These are phyloP conservation scores for Ceratorhiza oryzae-sativae DNA, from an alignment of 1,284 basidiomycete species.

Conservation along the genomic window DNA sequence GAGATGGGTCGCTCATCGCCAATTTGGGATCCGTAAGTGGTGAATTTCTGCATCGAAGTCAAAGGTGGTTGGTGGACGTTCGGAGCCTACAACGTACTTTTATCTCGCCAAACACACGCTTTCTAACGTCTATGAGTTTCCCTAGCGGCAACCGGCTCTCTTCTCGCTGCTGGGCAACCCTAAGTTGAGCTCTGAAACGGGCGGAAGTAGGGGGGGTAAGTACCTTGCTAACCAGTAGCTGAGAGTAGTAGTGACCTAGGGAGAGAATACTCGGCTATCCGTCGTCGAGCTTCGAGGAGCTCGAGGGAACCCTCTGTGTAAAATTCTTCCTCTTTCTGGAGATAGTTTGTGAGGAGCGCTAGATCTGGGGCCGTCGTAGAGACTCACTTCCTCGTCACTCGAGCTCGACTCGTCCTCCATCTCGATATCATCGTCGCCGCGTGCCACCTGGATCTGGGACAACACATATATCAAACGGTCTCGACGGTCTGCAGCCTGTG, in stretches of 20 bases:
- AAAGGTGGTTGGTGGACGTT: slow-evolving; percentile 24
- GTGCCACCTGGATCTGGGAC: slow-evolving; percentile 85
- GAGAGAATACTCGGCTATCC: slow-evolving; percentile 90
- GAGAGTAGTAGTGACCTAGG: slow-evolving; percentile 76
- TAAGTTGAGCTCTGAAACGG: slow-evolving; percentile 82
- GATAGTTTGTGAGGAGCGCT: slow-evolving; percentile 9
- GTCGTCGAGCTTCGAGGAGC: slow-evolving; percentile 81
- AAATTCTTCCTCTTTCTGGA: slow-evolving; percentile 86
- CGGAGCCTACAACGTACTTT: slow-evolving; percentile 65
- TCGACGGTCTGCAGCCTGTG: slow-evolving; percentile 82
- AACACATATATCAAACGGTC: slow-evolving; percentile 94
- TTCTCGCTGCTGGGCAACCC: slow-evolving; percentile 86
- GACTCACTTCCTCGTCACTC: slow-evolving; percentile 77
- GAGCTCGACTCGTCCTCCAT: slow-evolving; percentile 72
- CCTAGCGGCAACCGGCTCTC: slow-evolving; percentile 88
- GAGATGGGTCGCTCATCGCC: slow-evolving; percentile 95
- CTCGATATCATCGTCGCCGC: slow-evolving; percentile 69
- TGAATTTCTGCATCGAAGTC: slow-evolving; percentile 68
- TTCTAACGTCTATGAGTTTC: slow-evolving; percentile 89
- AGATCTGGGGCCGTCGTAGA: neutral
- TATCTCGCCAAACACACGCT: slow-evolving; percentile 86
- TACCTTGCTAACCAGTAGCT: slow-evolving; percentile 68
- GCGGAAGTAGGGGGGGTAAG: slow-evolving; percentile 67
- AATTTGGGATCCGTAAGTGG: slow-evolving; percentile 95
- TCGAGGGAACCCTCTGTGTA: slow-evolving; percentile 91